Percentiles rank a stretch among this genome's conserved stretches.
Evolutionary conservation across 139 green algal genomes (phyloP).

Genomic region (Axilococcus clingmanii): DNA sequence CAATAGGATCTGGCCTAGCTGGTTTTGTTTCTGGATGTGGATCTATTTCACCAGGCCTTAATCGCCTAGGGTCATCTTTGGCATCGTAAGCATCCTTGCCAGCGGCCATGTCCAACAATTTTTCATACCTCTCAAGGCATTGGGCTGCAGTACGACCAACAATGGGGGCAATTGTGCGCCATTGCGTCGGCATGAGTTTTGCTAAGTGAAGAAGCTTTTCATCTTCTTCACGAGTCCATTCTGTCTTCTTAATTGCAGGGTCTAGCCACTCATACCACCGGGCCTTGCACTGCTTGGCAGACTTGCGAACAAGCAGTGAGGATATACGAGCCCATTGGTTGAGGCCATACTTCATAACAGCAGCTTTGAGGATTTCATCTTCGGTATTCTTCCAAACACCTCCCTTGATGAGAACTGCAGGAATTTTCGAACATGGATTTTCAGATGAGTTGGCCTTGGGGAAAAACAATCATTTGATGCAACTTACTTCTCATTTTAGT

Average conservation of each 20-base stretch:
- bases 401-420: conserved; percentile 29
- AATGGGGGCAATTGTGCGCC: conserved; percentile 97
- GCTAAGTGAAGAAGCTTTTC: conserved; percentile 99
- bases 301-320: conserved; percentile 94
- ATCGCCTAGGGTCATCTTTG: conserved; percentile 80
- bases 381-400: conserved; percentile 98
- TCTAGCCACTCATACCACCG: conserved; percentile 99
- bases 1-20: conserved; percentile 86
- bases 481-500: conserved; percentile 10
- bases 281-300: conserved; percentile 99
- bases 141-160: conserved; percentile 92
- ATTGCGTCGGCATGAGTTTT: conserved; percentile 99
- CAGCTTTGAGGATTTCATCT: conserved; percentile 99
- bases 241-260: conserved; percentile 96
- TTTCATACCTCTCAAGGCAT: conserved; percentile 93
- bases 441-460: not conserved
- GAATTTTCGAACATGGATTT: not conserved
- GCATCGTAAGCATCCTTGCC: conserved; percentile 74
- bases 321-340: conserved; percentile 90
- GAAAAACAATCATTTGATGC: no score
- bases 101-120: conserved; percentile 73
- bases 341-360: conserved; percentile 98
- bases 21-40: conserved; percentile 95
- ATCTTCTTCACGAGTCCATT: conserved; percentile 98
- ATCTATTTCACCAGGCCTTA: conserved; percentile 96